Evolutionary conservation across 768 basidiomycete genomes (phyloP).

Genomic region (Mycena epipterygia): DNA sequence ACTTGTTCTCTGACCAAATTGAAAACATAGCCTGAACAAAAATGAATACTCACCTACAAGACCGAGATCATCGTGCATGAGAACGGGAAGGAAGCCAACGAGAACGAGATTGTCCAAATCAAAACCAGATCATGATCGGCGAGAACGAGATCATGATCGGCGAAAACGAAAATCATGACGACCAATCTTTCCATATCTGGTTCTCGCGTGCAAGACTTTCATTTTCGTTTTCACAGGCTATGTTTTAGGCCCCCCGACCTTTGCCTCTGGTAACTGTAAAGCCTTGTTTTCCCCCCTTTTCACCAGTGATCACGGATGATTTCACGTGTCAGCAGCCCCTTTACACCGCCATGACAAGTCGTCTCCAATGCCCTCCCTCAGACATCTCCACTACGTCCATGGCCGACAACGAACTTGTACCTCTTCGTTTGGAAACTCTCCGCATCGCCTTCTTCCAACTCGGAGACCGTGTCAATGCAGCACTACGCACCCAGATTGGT

Average conservation of each 20-base stretch:
- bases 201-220: neutral
- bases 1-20: neutral
- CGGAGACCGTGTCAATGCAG: slow-evolving; percentile 18
- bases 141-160: neutral
- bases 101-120: neutral
- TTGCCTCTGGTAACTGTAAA: neutral
- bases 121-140: neutral
- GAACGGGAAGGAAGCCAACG: neutral
- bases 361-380: neutral
- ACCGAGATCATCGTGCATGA: neutral
- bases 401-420: neutral
- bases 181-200: neutral
- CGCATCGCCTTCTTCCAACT: slow-evolving; percentile 33
- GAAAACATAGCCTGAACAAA: neutral
- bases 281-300: neutral
- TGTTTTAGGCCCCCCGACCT: neutral
- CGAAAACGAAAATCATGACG: neutral
- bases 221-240: neutral
- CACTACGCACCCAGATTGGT: slow-evolving; percentile 30
- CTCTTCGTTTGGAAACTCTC: slow-evolving; percentile 39
- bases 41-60: neutral
- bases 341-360: neutral
- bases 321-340: too few species aligned
- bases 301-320: neutral
- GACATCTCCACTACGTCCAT: neutral